These are phyloP conservation scores for Dalechampia spathulata DNA, from an alignment of 441 rosid species.

Conservation along the genomic window DNA sequence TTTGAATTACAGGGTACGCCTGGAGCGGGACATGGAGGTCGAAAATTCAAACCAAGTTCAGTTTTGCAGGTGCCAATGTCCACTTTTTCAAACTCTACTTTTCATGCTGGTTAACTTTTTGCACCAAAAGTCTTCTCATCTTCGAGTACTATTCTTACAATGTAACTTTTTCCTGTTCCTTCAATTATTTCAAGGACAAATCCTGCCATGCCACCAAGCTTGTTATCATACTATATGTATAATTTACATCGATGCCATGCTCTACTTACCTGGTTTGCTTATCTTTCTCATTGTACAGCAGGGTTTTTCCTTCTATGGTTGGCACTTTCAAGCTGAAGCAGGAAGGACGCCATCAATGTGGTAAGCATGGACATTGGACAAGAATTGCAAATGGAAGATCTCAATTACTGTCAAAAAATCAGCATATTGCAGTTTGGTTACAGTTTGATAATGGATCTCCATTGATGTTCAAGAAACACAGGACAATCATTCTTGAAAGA, in stretches of 20 bases:
- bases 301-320: slow-evolving; percentile 34
- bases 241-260: too few relatives aligned
- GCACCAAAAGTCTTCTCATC: slow-evolving; percentile 18
- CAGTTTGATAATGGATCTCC: too few relatives aligned
- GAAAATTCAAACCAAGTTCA: slow-evolving; percentile 30
- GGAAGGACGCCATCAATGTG: background rate
- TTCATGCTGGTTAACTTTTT: slow-evolving; percentile 9
- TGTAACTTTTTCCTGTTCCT: slow-evolving; percentile 4
- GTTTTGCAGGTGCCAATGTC: slow-evolving; percentile 34
- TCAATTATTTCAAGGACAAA: background rate
- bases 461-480: too few relatives aligned
- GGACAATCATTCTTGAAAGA: too few relatives aligned
- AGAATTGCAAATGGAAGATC: slow-evolving; percentile 7
- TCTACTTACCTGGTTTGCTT: background rate
- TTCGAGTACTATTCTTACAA: background rate
- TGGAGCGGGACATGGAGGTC: slow-evolving; percentile 46
- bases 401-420: too few relatives aligned
- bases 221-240: too few relatives aligned
- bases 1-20: slow-evolving; percentile 31
- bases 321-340: slow-evolving; percentile 20
- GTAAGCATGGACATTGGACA: background rate
- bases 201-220: background rate
- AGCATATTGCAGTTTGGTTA: background rate
- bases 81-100: slow-evolving; percentile 16
- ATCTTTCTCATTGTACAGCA: slow-evolving; percentile 1